These are phyloP conservation scores for Pichia inconspicua DNA, from an alignment of 1,139 yeast genomes.

Conservation along the genomic window DNA sequence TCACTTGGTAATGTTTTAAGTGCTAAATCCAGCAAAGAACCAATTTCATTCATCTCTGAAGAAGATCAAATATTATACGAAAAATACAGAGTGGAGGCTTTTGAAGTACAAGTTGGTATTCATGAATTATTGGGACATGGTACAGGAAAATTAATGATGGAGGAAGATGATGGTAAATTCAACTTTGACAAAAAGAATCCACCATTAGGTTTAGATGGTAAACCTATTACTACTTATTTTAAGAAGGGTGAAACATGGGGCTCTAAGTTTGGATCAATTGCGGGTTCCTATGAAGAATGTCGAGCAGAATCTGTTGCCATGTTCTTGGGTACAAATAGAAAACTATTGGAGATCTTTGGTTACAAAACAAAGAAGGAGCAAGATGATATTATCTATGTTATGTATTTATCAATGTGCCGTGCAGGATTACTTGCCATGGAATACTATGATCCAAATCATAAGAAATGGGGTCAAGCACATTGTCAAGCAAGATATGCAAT, in stretches of 20 bases:
- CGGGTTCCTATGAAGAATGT: slow-evolving; percentile 88
- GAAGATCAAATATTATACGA: slow-evolving; percentile 50
- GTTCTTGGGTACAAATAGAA: slow-evolving; percentile 62
- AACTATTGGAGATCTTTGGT: slow-evolving; percentile 67
- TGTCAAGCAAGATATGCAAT: slow-evolving; percentile 90
- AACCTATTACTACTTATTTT: slow-evolving; percentile 60
- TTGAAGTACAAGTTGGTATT: slow-evolving; percentile 88
- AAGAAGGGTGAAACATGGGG: slow-evolving; percentile 87
- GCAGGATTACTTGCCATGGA: slow-evolving; percentile 80
- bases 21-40: slow-evolving; percentile 65
- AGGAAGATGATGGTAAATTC: slow-evolving; percentile 53
- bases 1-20: slow-evolving; percentile 78
- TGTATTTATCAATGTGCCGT: slow-evolving; percentile 75
- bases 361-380: slow-evolving; percentile 49
- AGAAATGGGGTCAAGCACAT: slow-evolving; percentile 94
- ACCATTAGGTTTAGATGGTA: slow-evolving; percentile 47
- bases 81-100: slow-evolving; percentile 72
- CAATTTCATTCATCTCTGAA: slow-evolving; percentile 55
- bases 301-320: slow-evolving; percentile 88
- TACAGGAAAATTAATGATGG: slow-evolving; percentile 67
- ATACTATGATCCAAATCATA: slow-evolving; percentile 74
- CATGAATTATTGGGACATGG: slow-evolving; percentile 93
- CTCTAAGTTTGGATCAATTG: slow-evolving; percentile 67
- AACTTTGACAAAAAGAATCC: slow-evolving; percentile 62
- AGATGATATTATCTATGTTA: slow-evolving; percentile 55